A percentile compares a stretch with the other conserved stretches of the same genome.
Conservation (phyloP, 1,139 yeast species). For the Suhomyces guaymorum region DNA sequence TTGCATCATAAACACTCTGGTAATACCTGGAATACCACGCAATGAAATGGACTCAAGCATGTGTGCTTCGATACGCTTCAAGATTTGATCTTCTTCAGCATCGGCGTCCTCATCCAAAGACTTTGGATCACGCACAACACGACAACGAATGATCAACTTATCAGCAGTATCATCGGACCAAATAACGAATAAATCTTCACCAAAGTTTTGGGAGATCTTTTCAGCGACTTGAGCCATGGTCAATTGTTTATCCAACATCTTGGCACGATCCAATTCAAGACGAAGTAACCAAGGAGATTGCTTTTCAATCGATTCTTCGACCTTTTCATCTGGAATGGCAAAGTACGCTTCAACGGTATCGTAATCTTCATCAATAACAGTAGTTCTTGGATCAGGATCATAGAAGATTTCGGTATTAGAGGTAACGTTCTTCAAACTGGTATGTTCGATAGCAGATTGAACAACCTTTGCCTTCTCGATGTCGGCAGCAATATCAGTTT, state of each 20-base stretch:
- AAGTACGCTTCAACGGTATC: conserved; percentile 97
- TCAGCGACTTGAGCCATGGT: conserved; percentile 99
- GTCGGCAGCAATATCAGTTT: conserved; percentile 77
- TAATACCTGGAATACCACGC: conserved; percentile 94
- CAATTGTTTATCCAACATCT: conserved; percentile 96
- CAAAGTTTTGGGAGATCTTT: conserved; percentile 89
- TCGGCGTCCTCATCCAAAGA: conserved; percentile 90
- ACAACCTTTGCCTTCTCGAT: conserved; percentile 93
- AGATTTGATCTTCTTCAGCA: conserved; percentile 95
- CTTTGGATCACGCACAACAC: conserved; percentile 97
- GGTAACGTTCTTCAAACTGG: conserved; percentile 91
- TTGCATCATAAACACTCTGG: conserved; percentile 92
- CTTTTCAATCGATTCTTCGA: conserved; percentile 86
- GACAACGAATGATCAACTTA: conserved; percentile 93
- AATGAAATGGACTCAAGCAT: conserved; percentile 94
- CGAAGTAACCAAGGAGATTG: conserved; percentile 98
- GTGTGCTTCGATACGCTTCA: conserved; percentile 92
- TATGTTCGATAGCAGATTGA: conserved; percentile 96
- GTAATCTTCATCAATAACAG: conserved; percentile 93
- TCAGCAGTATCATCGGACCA: conserved; percentile 99
- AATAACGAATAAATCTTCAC: conserved; percentile 92
- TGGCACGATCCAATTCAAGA: conserved; percentile 95
- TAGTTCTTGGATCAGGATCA: conserved; percentile 96
- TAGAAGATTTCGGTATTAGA: conserved; percentile 96
- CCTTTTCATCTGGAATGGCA: conserved; percentile 96